Evolutionary conservation across 2,329 filamentous ascomycete genomes (phyloP), one percentile per base, ranked within the genome.

Genomic region (Paraconiothyrium brasiliense): DNA sequence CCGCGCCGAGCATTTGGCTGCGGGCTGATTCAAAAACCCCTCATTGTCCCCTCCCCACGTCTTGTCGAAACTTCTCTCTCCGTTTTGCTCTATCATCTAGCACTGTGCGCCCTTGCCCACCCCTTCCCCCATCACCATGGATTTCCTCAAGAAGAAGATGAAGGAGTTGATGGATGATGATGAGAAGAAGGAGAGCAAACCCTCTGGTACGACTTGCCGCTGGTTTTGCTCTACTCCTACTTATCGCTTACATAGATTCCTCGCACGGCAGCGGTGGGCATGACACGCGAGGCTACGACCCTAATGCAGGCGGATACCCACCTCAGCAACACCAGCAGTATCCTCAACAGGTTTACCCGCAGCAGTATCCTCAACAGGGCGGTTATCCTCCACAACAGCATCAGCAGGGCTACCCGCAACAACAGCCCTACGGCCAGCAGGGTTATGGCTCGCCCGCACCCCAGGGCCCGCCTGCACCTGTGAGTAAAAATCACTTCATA

Each of bases 111-210:
- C 44, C 7, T 37, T 34, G 13, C 10, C 44, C 49, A 44, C 46
- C 22, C 37, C 51, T 63, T 34, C 47, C 41, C 30, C 49, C 30
- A 30, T 52, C 56, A 59, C 8, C 47, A 82, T 83, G 80, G 81
- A 81, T 57, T 82, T 83, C 63, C 76, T 82, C 66, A 81, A 81
- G 71, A 82, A 83, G 63, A 77, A 82, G 65, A 81, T 80, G 70
- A 80, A 80, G 66, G 79, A 82, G 64, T 73, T 82, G 63, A 71
- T 81, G 59, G 77, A 80, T 57, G 76, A 80, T 49, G 77, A 79
- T 62, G 69, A 76, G 64, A 71, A 76, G 64, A 60, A 66, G n/a
- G 74, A 79, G 63, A 67, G 77, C 41, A 74, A 67, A 61, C 72
- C 57, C 58, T 66, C 63, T 60, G 71, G 59, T 67, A 56, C 43